Conservation (phyloP, 2,329 filamentous ascomycete species). For the Alternaria conjuncta region DNA sequence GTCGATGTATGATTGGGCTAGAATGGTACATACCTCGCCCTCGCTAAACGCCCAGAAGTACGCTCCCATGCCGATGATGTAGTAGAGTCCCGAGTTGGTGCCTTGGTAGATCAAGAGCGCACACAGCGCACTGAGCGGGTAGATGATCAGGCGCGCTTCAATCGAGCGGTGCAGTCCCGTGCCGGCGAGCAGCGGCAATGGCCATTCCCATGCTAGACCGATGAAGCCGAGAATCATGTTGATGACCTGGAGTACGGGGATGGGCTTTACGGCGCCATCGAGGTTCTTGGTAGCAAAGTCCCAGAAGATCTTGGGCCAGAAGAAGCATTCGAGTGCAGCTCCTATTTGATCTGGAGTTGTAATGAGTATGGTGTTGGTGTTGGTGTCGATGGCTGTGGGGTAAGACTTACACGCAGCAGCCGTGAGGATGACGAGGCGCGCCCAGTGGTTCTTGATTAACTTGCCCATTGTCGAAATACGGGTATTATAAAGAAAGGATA, state of each 20-base stretch:
- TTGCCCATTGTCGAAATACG: constrained; percentile 73
- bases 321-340: constrained; percentile 84
- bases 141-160: constrained; percentile 80
- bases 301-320: constrained; percentile 99
- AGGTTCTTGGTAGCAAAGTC: constrained; percentile 93
- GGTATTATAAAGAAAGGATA: constrained; percentile 36
- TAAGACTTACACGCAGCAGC: constrained; percentile 72
- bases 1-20: not conserved
- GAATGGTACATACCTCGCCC: constrained; percentile 76
- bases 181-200: constrained; percentile 75
- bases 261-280: constrained; percentile 81
- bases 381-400: not conserved
- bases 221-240: constrained; percentile 83
- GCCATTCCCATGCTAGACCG: constrained; percentile 90
- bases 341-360: constrained; percentile 75
- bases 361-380: constrained; percentile 5
- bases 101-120: constrained; percentile 86
- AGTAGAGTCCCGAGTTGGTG: constrained; percentile 91
- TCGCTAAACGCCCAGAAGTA: constrained; percentile 99
- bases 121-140: constrained; percentile 78
- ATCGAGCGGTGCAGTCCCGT: constrained; percentile 83
- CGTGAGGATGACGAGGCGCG: constrained; percentile 87
- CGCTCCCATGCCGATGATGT: constrained; percentile 80
- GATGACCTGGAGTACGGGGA: constrained; percentile 88
- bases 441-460: constrained; percentile 99